Percentiles rank a stretch among this genome's conserved stretches.
Conservation (phyloP, 2,329 filamentous ascomycete species). For the Colletotrichum aenigma region DNA sequence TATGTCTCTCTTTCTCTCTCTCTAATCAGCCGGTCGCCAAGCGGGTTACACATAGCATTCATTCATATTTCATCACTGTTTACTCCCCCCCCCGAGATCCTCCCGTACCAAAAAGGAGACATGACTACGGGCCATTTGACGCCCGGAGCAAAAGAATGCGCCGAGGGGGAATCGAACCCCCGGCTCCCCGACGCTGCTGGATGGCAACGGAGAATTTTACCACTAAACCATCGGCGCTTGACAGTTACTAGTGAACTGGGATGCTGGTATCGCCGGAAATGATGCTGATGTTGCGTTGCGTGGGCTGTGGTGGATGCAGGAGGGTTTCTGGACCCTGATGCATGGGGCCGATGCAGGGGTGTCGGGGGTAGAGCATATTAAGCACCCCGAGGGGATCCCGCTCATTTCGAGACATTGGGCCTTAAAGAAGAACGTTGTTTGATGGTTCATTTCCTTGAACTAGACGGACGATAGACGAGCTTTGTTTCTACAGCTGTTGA, state of each 20-base stretch:
- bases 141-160: background rate
- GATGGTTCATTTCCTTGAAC: too few species aligned
- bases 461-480: too few species aligned
- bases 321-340: background rate
- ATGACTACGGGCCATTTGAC: background rate
- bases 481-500: too few species aligned
- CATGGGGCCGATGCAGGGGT: background rate
- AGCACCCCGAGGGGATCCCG: background rate
- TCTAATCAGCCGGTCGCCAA: background rate
- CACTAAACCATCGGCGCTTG: slow-evolving; percentile 8
- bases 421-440: too few species aligned
- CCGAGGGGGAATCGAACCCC: slow-evolving; percentile 3
- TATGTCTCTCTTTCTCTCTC: background rate
- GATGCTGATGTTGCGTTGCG: background rate
- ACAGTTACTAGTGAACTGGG: background rate
- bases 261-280: rapidly evolving
- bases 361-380: background rate
- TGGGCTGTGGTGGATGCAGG: background rate
- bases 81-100: rapidly evolving
- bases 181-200: slow-evolving; percentile 2
- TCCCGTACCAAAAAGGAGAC: background rate
- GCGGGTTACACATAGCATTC: background rate
- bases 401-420: too few species aligned
- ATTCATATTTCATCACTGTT: background rate
- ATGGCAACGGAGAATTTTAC: slow-evolving; percentile 12